A percentile compares a stretch with the other conserved stretches of the same genome.
Evolutionary conservation across 208 protist species (phyloP).

Genomic region (Acanthamoeba healyi): DNA sequence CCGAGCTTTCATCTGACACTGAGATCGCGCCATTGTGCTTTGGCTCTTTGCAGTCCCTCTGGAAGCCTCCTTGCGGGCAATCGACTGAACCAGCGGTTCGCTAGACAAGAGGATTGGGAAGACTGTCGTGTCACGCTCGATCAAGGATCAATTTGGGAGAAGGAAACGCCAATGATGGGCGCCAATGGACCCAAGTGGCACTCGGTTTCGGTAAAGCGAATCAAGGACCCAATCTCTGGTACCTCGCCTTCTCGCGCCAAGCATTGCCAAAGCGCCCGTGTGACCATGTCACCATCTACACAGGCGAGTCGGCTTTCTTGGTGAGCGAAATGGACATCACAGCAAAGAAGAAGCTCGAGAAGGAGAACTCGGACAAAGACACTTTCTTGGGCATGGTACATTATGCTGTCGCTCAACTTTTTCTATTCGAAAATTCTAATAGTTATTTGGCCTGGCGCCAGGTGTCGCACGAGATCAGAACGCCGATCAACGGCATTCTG

Average conservation of each 20-base stretch:
- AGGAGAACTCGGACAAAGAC: constrained; percentile 62
- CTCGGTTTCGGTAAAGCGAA: neutral
- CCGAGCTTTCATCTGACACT: no score
- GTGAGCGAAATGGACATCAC: constrained; percentile 69
- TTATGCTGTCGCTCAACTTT: neutral
- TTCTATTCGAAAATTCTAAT: no score
- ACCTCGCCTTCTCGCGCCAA: neutral
- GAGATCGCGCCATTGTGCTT: no score
- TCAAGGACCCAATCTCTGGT: constrained; percentile 33
- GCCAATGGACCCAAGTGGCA: constrained; percentile 12
- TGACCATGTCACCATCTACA: neutral
- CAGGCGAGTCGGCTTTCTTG: constrained; percentile 10
- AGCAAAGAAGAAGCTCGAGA: constrained; percentile 46
- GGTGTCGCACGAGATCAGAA: constrained; percentile 69
- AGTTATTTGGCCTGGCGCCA: no score
- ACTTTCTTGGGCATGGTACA: constrained; percentile 63
- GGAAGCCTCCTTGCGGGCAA: neutral
- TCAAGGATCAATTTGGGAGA: neutral
- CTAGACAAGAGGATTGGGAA: neutral
- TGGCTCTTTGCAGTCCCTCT: neutral
- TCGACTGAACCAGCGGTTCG: constrained; percentile 20
- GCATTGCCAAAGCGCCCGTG: neutral
- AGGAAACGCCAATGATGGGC: constrained; percentile 40
- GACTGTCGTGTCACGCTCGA: neutral
- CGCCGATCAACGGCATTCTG: constrained; percentile 68